Conservation (phyloP, 2,329 filamentous ascomycete genomes). For the Aspergillus cejpii region DNA sequence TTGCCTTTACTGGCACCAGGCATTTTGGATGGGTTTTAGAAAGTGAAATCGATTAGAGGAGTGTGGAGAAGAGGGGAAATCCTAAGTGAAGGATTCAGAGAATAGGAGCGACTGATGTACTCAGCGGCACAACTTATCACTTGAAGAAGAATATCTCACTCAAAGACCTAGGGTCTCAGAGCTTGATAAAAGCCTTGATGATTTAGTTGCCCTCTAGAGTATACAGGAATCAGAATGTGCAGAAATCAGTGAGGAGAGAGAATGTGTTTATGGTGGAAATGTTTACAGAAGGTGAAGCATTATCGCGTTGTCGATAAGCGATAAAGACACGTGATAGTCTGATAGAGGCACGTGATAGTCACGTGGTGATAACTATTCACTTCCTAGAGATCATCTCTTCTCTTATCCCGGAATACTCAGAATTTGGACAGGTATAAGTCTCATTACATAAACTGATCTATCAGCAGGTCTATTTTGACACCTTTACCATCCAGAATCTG, state of each 20-base stretch:
- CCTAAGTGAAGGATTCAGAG: not conserved
- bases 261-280: not conserved
- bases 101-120: not conserved
- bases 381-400: too few species aligned
- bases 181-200: not conserved
- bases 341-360: not conserved
- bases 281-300: not conserved
- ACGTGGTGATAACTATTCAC: not conserved
- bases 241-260: not conserved
- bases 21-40: constrained; percentile 26
- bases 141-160: not conserved
- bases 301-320: not conserved
- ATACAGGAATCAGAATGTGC: not conserved
- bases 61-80: not conserved
- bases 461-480: constrained; percentile 53
- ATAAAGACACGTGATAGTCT: not conserved
- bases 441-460: not conserved
- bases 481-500: constrained; percentile 90
- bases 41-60: not conserved
- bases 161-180: not conserved
- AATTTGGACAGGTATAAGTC: too few species aligned
- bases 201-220: not conserved
- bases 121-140: not conserved
- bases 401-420: too few species aligned
- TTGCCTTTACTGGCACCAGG: constrained; percentile 46